Base-by-base conservation (phyloP, 139 green algal species). In the Chlorella vulgaris region DNA sequence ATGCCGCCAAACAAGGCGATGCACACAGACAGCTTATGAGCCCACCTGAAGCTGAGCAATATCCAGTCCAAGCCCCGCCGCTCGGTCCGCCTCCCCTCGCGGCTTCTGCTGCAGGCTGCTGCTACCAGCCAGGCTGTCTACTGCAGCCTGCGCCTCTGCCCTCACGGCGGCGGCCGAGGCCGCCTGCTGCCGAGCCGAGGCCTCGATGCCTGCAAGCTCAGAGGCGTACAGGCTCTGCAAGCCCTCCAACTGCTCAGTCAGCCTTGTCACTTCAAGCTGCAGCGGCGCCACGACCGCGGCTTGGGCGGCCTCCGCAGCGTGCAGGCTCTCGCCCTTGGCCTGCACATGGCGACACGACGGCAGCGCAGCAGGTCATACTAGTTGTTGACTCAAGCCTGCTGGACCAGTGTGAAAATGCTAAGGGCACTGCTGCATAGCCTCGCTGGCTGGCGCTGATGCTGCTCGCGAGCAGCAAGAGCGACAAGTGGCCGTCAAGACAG, bases 161-260 rank as follows among this genome's bases (percentile, higher is more conserved):
- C 58, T 13, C 58, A 36, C 18, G 42, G 40, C 33, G 71, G 33
- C n/a, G 7, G 61, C 84, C 81, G 35, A 51, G 26, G 73, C 35
- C 53, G 53, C 73, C 31, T 79, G 73, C 73, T 68, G 71, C 13
- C 73, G 53, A 0, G 74, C 74, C 2, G 74, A 39, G 0, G 58
- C 58, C 39, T 70, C 39, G 8, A 80, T 29, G 18, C 55, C 55
- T 4, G 58, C 58, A 55, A 80, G 58, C 74, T 80, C 74, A 1
- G 4, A 24, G n/a, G 38, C 39, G 58, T 78, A 81, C 84, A 58
- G 58, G 38, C 40, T 22, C 78, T 69, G 36, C 78, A 90, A 69
- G 5, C 60, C 24, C 21, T 76, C 47, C 21, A 77, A 39, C 29
- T 85, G 85, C 69, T 90, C 87, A 2, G 50, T 29, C 28, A 91